Conservation (phyloP, 768 basidiomycete species). For the Amanita exitialis region DNA sequence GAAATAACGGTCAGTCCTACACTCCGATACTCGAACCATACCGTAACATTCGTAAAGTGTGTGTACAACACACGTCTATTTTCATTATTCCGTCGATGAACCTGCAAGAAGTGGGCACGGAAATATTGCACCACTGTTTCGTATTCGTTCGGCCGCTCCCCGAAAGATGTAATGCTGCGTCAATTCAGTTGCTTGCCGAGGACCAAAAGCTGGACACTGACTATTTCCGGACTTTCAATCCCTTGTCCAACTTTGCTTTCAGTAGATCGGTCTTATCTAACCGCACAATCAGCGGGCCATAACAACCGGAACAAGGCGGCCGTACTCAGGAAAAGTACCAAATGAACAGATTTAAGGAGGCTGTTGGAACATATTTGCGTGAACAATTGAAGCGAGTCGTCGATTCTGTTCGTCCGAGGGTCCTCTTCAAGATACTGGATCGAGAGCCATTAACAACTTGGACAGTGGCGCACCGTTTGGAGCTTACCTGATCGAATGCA, state of each 20-base stretch:
- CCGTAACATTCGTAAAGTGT: constrained; percentile 75
- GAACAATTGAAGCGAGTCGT: constrained; percentile 83
- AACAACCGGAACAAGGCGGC: constrained; percentile 7
- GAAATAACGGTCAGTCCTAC: not conserved
- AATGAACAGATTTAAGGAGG: constrained; percentile 60
- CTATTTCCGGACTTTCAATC: constrained; percentile 73
- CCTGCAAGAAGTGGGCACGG: constrained; percentile 79
- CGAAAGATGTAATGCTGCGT: constrained; percentile 69
- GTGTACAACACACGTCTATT: constrained; percentile 74
- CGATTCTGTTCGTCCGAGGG: constrained; percentile 74
- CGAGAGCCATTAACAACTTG: not conserved
- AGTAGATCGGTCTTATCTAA: constrained; percentile 75
- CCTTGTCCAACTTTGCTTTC: constrained; percentile 58
- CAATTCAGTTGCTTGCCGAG: constrained; percentile 3
- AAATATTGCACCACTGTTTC: constrained; percentile 80
- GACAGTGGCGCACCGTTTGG: not conserved
- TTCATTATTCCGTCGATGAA: constrained; percentile 71
- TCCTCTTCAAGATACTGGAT: constrained; percentile 79
- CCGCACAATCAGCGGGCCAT: constrained; percentile 8
- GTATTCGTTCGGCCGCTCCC: constrained; percentile 71
- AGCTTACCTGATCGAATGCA: constrained; percentile 62
- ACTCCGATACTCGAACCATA: constrained; percentile 18
- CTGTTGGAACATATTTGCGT: constrained; percentile 79
- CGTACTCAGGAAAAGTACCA: constrained; percentile 51
- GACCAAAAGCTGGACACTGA: constrained; percentile 23